A percentile compares a stretch with the other conserved stretches of the same genome.
Evolutionary conservation across 2,329 filamentous ascomycete genomes (phyloP).

Genomic region (Diplodia corticola): DNA sequence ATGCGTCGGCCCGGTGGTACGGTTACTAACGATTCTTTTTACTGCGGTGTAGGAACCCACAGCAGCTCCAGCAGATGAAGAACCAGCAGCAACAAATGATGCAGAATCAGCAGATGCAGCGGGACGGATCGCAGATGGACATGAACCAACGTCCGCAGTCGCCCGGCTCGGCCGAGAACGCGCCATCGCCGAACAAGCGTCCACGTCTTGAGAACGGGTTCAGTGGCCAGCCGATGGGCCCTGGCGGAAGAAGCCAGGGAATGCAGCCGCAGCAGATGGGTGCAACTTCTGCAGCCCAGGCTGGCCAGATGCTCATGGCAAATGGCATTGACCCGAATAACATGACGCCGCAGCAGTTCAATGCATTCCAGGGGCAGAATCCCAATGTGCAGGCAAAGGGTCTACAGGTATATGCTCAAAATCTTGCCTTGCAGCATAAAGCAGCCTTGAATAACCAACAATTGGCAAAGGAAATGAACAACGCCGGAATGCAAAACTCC

Average conservation of each 20-base stretch:
- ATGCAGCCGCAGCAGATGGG: constrained; percentile 70
- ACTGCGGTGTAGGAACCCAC: constrained; percentile 52
- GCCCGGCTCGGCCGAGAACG: constrained; percentile 80
- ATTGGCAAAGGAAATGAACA: constrained; percentile 70
- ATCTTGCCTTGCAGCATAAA: constrained; percentile 79
- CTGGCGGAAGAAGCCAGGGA: constrained; percentile 69
- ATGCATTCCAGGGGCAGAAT: constrained; percentile 57
- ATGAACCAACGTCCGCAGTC: constrained; percentile 76
- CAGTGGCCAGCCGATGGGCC: constrained; percentile 75
- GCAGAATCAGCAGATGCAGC: constrained; percentile 75
- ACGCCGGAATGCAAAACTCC: constrained; percentile 73
- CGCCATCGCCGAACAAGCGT: constrained; percentile 88
- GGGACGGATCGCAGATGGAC: constrained; percentile 84
- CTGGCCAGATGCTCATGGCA: constrained; percentile 62
- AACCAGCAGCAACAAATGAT: constrained; percentile 58
- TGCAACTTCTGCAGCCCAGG: constrained; percentile 53
- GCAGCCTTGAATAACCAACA: constrained; percentile 77
- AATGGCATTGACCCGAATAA: constrained; percentile 74
- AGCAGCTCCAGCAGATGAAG: constrained; percentile 64
- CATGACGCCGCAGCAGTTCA: constrained; percentile 76
- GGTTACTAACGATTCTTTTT: constrained; percentile 3
- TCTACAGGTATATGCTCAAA: constrained; percentile 83
- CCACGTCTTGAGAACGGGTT: constrained; percentile 77
- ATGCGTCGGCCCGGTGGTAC: not conserved
- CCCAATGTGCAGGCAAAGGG: constrained; percentile 72